Evolutionary conservation across 73 alveolate genomes (phyloP).

Genomic region (Stentor coeruleus): DNA sequence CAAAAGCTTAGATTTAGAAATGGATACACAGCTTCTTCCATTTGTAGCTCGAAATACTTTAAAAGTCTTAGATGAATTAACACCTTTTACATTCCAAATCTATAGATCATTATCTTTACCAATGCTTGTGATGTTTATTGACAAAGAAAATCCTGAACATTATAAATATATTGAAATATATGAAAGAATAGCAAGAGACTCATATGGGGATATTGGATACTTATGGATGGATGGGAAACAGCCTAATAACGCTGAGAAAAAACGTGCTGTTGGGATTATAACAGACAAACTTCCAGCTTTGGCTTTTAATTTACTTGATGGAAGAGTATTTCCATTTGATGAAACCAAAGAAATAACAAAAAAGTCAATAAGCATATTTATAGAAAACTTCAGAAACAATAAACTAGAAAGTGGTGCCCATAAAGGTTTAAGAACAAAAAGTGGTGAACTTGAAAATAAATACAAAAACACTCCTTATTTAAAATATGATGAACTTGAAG

Average conservation of each 20-base stretch:
- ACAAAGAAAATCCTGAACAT: not conserved
- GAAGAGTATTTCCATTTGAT: not conserved
- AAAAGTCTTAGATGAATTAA: not conserved
- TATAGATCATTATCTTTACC: not conserved
- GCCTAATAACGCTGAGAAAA: not conserved
- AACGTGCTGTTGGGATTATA: not conserved
- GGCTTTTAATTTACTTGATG: slow-evolving; percentile 23
- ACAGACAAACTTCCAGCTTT: slow-evolving; percentile 3
- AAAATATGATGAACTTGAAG: not conserved
- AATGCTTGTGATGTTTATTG: not conserved
- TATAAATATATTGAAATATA: not conserved
- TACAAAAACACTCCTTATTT: not conserved
- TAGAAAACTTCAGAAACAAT: not conserved
- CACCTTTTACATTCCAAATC: not conserved
- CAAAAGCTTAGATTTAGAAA: not conserved
- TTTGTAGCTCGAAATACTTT: not conserved
- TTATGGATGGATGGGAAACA: slow-evolving; percentile 12
- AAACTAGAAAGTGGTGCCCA: not conserved
- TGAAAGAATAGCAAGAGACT: slow-evolving; percentile 14
- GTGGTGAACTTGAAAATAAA: not conserved
- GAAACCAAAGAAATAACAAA: not conserved
- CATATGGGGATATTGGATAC: not conserved
- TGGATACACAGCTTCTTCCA: not conserved
- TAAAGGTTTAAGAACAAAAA: not conserved
- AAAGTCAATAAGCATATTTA: not conserved